Percentiles rank a stretch among this genome's conserved stretches.
phyloP scores from a whole-genome alignment of 345 rosid genomes.

The Mercurialis annua region DNA sequence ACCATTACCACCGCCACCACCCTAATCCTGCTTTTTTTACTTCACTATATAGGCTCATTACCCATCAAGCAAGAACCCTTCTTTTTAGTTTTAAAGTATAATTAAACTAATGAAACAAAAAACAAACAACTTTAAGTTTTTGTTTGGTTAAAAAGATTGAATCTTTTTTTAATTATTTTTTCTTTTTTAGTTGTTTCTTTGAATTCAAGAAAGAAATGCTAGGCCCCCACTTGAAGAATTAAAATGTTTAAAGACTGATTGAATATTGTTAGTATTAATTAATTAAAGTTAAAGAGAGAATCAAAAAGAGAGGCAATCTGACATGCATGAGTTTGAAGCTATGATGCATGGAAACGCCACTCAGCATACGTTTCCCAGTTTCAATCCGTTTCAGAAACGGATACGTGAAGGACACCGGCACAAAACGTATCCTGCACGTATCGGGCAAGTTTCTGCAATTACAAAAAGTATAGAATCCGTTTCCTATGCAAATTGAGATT shows the following conservation, averaged over 20 bases:
- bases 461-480: too few relatives aligned
- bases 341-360: too few relatives aligned
- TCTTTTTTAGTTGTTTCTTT: neutral
- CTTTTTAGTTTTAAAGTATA: neutral
- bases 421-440: too few relatives aligned
- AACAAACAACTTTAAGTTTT: conserved; percentile 2
- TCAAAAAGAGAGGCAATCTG: conserved; percentile 32
- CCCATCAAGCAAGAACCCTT: neutral
- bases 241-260: neutral
- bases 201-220: neutral
- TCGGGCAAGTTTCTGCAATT: too few relatives aligned
- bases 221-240: conserved; percentile 18
- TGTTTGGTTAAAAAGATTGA: neutral
- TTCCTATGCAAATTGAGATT: too few relatives aligned
- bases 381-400: too few relatives aligned
- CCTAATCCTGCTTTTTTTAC: neutral
- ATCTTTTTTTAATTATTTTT: neutral
- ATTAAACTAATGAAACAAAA: conserved; percentile 14
- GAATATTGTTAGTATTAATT: too few relatives aligned
- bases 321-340: conserved; percentile 31
- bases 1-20: conserved; percentile 13
- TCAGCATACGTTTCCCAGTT: too few relatives aligned
- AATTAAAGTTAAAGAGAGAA: too few relatives aligned
- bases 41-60: neutral
- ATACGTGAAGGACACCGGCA: too few relatives aligned